Base-by-base conservation (phyloP, 2,329 filamentous ascomycete species). In the Fusarium newnesense region DNA sequence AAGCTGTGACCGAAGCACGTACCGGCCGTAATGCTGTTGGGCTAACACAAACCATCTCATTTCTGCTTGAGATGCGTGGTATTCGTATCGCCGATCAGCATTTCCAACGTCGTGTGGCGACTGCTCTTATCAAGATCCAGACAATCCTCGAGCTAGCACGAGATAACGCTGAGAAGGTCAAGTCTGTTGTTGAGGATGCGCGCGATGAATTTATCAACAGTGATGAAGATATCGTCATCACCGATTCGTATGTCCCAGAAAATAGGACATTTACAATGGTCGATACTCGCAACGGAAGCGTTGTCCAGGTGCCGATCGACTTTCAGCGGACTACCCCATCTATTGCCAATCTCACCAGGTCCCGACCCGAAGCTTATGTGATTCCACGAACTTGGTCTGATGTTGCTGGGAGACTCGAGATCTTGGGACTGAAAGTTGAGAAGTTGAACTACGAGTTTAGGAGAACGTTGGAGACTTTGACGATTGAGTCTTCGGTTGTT, bases 81-180 rank as follows among this genome's bases (percentile, higher is more conserved):
- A 70, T 71, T 6, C 63, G 69, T 8, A 30, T 71, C 0, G 69
- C 37, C 0, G 40, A 71, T 2, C 67, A 71, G 6, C 69, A 71
- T 16, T 71, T 71, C 1, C 69, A 71, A 12, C 67, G 67, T 2
- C 56, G 67, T 8, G 68, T 67, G 5, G 67, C 67, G 0, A 62
- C 69, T 0, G 67, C 61, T 16, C 61, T 70, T 0, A 49, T 67
- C 18, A 63, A 71, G 10, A 61, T 71, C 15, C 61, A 67, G 21
- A 53, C 67, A 1, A 62, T 71, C 2, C 52, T 71, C 12, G 67
- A 71, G 9, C 28, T 71, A 2, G 62, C 69, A 0, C 44, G 56
- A 7, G 57, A 63, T 5, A 56, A 71, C 4, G 34, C 52, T 5
- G 46, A 32, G 0, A 58, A 64, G 12, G 53, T 71, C 37, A 58